These are phyloP conservation scores for Antitrichia curtipendula DNA, from an alignment of 225 moss, liverwort and hornwort genomes.

Conservation along the genomic window DNA sequence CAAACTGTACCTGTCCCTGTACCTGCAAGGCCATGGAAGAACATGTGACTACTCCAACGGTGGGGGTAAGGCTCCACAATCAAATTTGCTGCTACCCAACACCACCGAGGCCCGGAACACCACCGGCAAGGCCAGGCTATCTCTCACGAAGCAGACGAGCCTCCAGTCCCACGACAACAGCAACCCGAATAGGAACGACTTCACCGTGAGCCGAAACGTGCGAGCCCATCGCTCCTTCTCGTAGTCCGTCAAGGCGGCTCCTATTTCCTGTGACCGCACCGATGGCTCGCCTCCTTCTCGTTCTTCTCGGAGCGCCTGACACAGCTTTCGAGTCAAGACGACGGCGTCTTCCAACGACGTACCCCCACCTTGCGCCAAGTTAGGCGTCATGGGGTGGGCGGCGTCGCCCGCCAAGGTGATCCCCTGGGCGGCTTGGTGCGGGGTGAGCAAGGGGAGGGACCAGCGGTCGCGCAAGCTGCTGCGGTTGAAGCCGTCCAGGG, in stretches of 20 bases:
- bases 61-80: slow-evolving; percentile 39
- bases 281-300: not conserved
- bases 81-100: slow-evolving; percentile 18
- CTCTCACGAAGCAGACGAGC: slow-evolving; percentile 24
- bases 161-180: slow-evolving; percentile 12
- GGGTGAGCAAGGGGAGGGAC: slow-evolving; percentile 12
- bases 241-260: slow-evolving; percentile 11
- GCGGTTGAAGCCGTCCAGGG: slow-evolving; percentile 20
- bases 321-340: slow-evolving; percentile 26
- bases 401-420: slow-evolving; percentile 42
- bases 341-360: slow-evolving; percentile 30
- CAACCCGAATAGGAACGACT: slow-evolving; percentile 17
- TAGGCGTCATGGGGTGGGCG: slow-evolving; percentile 47
- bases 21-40: not conserved
- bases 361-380: slow-evolving; percentile 39
- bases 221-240: slow-evolving; percentile 45
- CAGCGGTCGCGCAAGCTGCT: slow-evolving; percentile 28
- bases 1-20: not conserved
- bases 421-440: slow-evolving; percentile 8
- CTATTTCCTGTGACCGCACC: not conserved
- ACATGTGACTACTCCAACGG: not conserved
- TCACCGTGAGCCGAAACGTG: slow-evolving; percentile 35
- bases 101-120: slow-evolving; percentile 28
- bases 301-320: slow-evolving; percentile 1
- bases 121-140: slow-evolving; percentile 21